These are phyloP conservation scores for Penicillium psychrosexuale DNA, from an alignment of 2,329 filamentous ascomycete genomes.

Conservation along the genomic window DNA sequence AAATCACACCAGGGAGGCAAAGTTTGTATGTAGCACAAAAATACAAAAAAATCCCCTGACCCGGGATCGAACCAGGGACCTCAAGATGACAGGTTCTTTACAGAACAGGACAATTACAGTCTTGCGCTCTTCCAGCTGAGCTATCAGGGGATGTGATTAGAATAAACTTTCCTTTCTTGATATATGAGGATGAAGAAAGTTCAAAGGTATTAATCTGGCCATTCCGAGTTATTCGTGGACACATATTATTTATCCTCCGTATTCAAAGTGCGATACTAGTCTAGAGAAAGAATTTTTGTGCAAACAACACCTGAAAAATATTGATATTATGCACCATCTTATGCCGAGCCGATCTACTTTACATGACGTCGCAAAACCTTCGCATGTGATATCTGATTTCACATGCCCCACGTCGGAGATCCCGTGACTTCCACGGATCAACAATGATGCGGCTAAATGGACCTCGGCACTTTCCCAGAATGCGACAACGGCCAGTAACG, in stretches of 20 bases:
- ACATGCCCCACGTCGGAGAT: slow-evolving; percentile 12
- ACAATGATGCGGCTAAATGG: slow-evolving; percentile 20
- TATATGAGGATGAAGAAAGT: neutral
- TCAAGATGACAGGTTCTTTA: neutral
- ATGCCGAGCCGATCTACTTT: neutral
- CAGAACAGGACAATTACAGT: neutral
- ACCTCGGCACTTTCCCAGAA: slow-evolving; percentile 34
- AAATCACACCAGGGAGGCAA: neutral
- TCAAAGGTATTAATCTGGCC: neutral
- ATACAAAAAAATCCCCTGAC: slow-evolving; percentile 2
- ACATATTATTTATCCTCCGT: no score
- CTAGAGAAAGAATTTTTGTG: neutral
- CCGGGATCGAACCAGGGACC: slow-evolving; percentile 8
- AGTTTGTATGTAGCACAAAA: neutral
- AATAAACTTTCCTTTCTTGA: fast-evolving
- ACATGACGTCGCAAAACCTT: neutral
- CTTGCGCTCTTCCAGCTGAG: slow-evolving; percentile 8
- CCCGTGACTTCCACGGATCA: slow-evolving; percentile 30
- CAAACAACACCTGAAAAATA: neutral
- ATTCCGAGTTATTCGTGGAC: neutral
- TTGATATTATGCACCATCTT: neutral
- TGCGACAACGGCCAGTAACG: slow-evolving; percentile 7
- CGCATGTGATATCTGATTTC: slow-evolving; percentile 9
- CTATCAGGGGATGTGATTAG: neutral
- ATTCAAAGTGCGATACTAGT: no score